A percentile compares a stretch with the other conserved stretches of the same genome.
Conservation (phyloP, 1,139 yeast species). For the Maudiozyma humilis region DNA sequence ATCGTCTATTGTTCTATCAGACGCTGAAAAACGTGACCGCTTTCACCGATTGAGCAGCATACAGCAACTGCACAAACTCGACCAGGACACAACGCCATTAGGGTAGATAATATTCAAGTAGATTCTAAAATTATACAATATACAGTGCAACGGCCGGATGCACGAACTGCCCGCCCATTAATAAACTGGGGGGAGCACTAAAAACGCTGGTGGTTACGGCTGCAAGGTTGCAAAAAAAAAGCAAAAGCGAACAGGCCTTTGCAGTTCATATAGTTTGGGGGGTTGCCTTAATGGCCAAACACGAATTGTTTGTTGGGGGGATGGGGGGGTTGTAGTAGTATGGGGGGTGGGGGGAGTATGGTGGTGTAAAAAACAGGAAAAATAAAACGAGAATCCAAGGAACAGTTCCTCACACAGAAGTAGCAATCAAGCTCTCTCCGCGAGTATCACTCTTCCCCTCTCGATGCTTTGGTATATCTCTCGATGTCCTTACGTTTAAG, state of each 20-base stretch:
- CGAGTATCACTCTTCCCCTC: too few relatives aligned
- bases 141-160: neutral
- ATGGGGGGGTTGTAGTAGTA: neutral
- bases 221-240: neutral
- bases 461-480: neutral
- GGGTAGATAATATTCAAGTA: constrained; percentile 3
- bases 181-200: too few relatives aligned
- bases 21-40: too few relatives aligned
- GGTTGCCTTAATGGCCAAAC: neutral
- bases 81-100: too few relatives aligned
- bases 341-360: neutral
- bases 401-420: too few relatives aligned
- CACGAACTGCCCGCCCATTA: neutral
- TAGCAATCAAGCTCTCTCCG: too few relatives aligned
- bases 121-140: constrained; percentile 8
- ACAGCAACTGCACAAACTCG: neutral
- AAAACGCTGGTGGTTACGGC: too few relatives aligned
- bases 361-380: neutral
- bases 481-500: constrained; percentile 1
- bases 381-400: too few relatives aligned
- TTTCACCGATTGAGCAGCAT: too few relatives aligned
- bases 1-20: too few relatives aligned
- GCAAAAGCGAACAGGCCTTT: neutral
- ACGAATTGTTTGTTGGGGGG: neutral
- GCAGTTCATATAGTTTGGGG: neutral